phyloP scores from a whole-genome alignment of 208 protist genomes.

The Crithidia fasciculata region DNA sequence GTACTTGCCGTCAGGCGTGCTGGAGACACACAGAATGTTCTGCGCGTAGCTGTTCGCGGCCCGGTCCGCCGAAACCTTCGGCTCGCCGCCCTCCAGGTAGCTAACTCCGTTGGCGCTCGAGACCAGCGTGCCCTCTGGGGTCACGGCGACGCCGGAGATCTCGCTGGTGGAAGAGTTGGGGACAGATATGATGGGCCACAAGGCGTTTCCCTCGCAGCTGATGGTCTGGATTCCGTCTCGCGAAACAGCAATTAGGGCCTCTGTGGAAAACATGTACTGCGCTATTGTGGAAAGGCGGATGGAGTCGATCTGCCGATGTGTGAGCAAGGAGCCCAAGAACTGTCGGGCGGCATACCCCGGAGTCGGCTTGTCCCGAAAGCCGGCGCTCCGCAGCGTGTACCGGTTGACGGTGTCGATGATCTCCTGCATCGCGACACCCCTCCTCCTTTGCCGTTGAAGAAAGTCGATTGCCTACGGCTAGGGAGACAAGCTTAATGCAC shows the following conservation, averaged over 20 bases:
- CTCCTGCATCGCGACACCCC: constrained; percentile 52
- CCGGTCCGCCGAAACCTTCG: constrained; percentile 23
- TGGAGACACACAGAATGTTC: constrained; percentile 70
- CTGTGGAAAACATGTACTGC: constrained; percentile 67
- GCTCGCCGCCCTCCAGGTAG: constrained; percentile 17
- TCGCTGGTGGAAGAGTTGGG: constrained; percentile 50
- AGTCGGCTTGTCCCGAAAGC: constrained; percentile 35
- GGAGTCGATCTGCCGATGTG: constrained; percentile 39
- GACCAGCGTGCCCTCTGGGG: constrained; percentile 32
- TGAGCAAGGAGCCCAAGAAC: constrained; percentile 56
- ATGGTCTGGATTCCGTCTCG: constrained; percentile 70
- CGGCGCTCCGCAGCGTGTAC: constrained; percentile 43
- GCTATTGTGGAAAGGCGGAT: constrained; percentile 55
- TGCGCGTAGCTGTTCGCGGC: constrained; percentile 39
- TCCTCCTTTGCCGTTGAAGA: background rate
- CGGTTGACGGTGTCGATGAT: constrained; percentile 65
- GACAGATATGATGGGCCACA: constrained; percentile 36
- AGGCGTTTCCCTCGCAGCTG: constrained; percentile 51
- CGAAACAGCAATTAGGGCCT: constrained; percentile 65
- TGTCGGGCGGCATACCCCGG: constrained; percentile 50
- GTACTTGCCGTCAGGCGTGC: constrained; percentile 65
- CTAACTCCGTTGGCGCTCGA: constrained; percentile 35
- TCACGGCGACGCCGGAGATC: constrained; percentile 54
- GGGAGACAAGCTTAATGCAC: too few species aligned
- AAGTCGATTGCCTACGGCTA: background rate